Evolutionary conservation across 441 rosid species (phyloP).

Genomic region (Flueggea neowawraea): DNA sequence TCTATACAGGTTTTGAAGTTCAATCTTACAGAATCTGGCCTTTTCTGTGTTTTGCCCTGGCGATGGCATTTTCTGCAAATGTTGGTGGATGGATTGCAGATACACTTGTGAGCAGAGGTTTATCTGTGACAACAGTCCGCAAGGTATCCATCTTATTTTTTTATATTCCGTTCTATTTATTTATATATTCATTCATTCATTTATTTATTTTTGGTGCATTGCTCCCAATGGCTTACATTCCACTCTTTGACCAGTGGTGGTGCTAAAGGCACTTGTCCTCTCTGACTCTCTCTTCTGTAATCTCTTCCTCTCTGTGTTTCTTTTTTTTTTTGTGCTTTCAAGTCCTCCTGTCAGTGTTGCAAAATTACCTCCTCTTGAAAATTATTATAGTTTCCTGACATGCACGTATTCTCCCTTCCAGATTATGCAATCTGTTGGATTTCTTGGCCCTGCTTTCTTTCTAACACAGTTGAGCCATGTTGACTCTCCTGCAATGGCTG

Average conservation of each 20-base stretch:
- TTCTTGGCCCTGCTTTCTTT: conserved; percentile 97
- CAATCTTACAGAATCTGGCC: conserved; percentile 87
- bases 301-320: not conserved
- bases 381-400: not conserved
- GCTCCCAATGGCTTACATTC: too few relatives aligned
- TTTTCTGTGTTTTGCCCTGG: conserved; percentile 84
- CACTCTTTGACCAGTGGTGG: not conserved
- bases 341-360: too few relatives aligned
- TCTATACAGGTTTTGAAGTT: conserved; percentile 67
- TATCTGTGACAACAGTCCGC: conserved; percentile 76
- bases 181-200: too few relatives aligned
- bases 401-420: conserved; percentile 19
- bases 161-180: not conserved
- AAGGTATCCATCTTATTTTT: conserved; percentile 45
- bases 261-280: not conserved
- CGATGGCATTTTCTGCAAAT: conserved; percentile 94
- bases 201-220: too few relatives aligned
- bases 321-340: not conserved
- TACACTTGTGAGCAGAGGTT: conserved; percentile 83
- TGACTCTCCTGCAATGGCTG: conserved; percentile 88
- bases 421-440: conserved; percentile 97
- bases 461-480: conserved; percentile 92
- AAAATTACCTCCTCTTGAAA: not conserved
- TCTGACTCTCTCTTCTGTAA: not conserved
- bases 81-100: conserved; percentile 96